These are phyloP conservation scores for Abrus pulchellus DNA, from an alignment of 306 rosid genomes.

Conservation along the genomic window DNA sequence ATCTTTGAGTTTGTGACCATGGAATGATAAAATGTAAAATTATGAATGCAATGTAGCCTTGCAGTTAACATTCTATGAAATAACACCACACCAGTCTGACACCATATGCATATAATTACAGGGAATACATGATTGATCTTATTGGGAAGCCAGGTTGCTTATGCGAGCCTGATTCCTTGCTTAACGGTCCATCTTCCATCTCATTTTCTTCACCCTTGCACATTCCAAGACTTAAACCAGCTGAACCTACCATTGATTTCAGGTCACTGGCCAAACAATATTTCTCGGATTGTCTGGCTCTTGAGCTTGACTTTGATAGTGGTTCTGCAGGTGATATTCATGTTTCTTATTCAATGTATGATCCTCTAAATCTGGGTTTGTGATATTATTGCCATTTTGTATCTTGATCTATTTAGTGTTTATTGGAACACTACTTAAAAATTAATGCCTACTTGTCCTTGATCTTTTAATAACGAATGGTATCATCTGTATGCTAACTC, in stretches of 20 bases:
- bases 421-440: neutral
- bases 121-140: constrained; percentile 94
- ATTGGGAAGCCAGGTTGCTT: constrained; percentile 90
- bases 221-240: constrained; percentile 84
- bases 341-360: constrained; percentile 36
- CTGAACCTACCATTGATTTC: constrained; percentile 82
- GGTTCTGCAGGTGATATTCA: constrained; percentile 76
- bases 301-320: constrained; percentile 87
- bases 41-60: constrained; percentile 4
- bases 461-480: constrained; percentile 17
- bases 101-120: constrained; percentile 44
- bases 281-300: constrained; percentile 80
- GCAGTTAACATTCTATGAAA: constrained; percentile 24
- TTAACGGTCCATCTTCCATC: constrained; percentile 99
- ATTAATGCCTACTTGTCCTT: neutral
- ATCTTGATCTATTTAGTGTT: constrained; percentile 30
- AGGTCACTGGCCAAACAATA: constrained; percentile 94
- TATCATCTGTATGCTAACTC: constrained; percentile 4
- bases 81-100: no score
- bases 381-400: constrained; percentile 25
- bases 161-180: constrained; percentile 92
- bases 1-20: neutral
- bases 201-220: constrained; percentile 95
- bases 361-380: constrained; percentile 41
- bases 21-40: constrained; percentile 26